Evolutionary conservation across 1,139 yeast species (phyloP), one percentile per base, ranked within the genome.

Genomic region (Arxiozyma heterogenica): DNA sequence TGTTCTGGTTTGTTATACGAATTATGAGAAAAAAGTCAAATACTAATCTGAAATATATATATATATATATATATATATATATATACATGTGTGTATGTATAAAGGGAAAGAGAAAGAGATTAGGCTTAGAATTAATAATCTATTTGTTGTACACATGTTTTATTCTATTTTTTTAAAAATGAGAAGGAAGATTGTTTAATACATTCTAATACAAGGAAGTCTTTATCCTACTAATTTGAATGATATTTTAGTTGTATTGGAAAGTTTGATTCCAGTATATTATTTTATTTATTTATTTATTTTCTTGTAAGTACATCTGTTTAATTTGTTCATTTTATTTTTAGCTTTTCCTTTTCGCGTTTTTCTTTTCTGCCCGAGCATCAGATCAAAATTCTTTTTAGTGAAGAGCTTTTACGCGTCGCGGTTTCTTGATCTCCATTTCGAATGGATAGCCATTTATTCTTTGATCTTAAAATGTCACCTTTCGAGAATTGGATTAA

Each of bases 1-100:
- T 69, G 72, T 54, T 67, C 71, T 6, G 72, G 72, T 4, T 61
- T 68, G 53, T 55, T 69, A 8, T 68, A 66, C 46, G 71, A 68
- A 52, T 51, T 68, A 18, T 58, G 56, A 38, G 39, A 38, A 34
- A 25, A 46, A 41, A 18, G 1, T 9, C 18, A 2, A 41, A 1
- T 34, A 34, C 39, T 34, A 12, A 11, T 6, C 6, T 12, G 8
- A 8, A 34, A 15, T 34, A 15, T 34, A 34, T 34, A 34, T 34
- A 34, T 34, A 34, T 34, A 34, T 34, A 8, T 8, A 8, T 27
- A 27, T 27, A 27, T 27, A 7, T 27, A 15, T 34, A 34, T 30
- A 15, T 34, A 15, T 34, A 34, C 15, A 34, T 34, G 15, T 34
- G 15, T 34, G 15, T 34, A 8, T 8, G 9, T 27, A 27, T 27